These are phyloP conservation scores for Coniferiporia sulphurascens DNA, from an alignment of 1,284 basidiomycete genomes.

Conservation along the genomic window DNA sequence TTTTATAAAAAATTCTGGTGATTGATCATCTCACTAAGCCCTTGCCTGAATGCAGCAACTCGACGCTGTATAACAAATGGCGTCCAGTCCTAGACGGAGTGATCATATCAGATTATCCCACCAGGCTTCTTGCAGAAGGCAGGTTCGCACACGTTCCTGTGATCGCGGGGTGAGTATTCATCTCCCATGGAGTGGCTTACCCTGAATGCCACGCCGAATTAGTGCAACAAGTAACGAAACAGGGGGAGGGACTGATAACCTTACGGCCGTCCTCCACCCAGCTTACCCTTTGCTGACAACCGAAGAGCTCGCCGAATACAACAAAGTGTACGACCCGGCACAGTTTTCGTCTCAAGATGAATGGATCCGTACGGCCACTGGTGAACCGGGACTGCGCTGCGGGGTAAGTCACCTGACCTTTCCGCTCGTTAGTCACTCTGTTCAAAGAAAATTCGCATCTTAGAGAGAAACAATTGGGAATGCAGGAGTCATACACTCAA, in stretches of 20 bases:
- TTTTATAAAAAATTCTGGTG: not conserved
- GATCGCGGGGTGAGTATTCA: slow-evolving; percentile 46
- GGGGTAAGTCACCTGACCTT: slow-evolving; percentile 34
- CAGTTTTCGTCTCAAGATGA: slow-evolving; percentile 38
- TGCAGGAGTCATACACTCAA: slow-evolving; percentile 32
- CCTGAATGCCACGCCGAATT: not conserved
- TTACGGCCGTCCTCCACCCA: slow-evolving; percentile 32
- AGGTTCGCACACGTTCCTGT: slow-evolving; percentile 47
- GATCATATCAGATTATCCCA: slow-evolving; percentile 44
- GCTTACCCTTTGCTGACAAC: slow-evolving; percentile 43
- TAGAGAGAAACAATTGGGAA: slow-evolving; percentile 45
- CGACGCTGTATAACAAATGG: slow-evolving; percentile 35
- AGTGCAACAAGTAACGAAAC: slow-evolving; percentile 57
- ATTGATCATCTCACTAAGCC: slow-evolving; percentile 5
- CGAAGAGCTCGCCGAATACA: slow-evolving; percentile 33
- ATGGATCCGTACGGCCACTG: slow-evolving; percentile 40
- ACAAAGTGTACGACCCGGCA: slow-evolving; percentile 35
- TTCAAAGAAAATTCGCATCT: not conserved
- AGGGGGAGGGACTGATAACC: slow-evolving; percentile 34
- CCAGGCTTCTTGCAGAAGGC: slow-evolving; percentile 37
- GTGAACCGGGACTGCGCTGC: slow-evolving; percentile 45
- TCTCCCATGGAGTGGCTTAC: not conserved
- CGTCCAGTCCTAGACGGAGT: slow-evolving; percentile 44
- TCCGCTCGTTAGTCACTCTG: not conserved
- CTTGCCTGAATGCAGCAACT: slow-evolving; percentile 33